Evolutionary conservation across 345 rosid species (phyloP).

Genomic region (Gossypium longicalyx): DNA sequence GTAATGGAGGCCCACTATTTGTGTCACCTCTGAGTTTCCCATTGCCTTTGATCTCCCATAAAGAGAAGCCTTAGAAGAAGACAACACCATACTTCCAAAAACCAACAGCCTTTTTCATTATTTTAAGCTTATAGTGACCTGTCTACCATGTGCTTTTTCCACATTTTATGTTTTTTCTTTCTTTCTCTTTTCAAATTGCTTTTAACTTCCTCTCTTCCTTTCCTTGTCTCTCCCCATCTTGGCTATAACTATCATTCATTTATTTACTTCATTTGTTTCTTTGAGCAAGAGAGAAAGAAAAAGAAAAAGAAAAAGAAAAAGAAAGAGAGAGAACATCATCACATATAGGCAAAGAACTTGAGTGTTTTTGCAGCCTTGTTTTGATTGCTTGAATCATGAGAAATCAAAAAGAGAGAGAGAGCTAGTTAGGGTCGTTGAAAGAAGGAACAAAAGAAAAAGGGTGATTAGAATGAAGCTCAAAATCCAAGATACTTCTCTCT

Average conservation of each 20-base stretch:
- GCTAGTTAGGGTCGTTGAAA: too few species aligned
- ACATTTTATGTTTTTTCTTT: conserved; percentile 7
- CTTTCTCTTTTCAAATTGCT: neutral
- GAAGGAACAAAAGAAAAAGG: neutral
- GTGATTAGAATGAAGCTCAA: neutral
- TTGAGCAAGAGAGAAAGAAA: neutral
- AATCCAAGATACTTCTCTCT: conserved; percentile 36
- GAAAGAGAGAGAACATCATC: neutral
- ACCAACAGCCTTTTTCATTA: conserved; percentile 38
- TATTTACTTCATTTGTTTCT: conserved; percentile 11
- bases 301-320: neutral
- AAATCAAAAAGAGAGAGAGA: neutral
- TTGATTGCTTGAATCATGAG: conserved; percentile 41
- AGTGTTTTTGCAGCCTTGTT: conserved; percentile 26
- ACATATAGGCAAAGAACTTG: conserved; percentile 12
- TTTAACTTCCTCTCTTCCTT: conserved; percentile 8
- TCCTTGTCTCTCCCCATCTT: conserved; percentile 18
- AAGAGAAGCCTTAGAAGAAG: conserved; percentile 32
- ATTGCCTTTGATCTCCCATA: conserved; percentile 7
- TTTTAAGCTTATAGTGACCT: conserved; percentile 40
- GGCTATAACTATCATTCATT: neutral
- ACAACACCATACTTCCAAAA: conserved; percentile 47
- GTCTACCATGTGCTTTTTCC: conserved; percentile 47
- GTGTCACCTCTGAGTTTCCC: conserved; percentile 10
- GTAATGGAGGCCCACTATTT: conserved; percentile 34